These are phyloP conservation scores for Phytophthora melonis DNA, from an alignment of 352 stramenopile genomes.

Conservation along the genomic window DNA sequence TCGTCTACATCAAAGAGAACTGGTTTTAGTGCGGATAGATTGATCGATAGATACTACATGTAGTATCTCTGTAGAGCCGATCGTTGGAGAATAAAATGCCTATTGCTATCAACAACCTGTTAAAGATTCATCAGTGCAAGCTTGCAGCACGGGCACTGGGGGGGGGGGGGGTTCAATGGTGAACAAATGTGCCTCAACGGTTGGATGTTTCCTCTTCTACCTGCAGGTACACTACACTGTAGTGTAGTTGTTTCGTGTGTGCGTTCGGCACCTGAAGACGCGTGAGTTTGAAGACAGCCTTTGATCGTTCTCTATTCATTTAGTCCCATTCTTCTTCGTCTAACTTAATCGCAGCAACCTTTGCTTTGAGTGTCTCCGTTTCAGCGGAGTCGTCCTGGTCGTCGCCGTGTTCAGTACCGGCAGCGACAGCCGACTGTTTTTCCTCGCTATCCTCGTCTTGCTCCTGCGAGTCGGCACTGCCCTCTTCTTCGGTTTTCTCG, in stretches of 20 bases:
- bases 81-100: constrained; percentile 2
- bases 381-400: constrained; percentile 5
- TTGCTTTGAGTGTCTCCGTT: constrained; percentile 29
- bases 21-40: not conserved
- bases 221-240: too few relatives aligned
- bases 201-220: too few relatives aligned
- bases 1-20: constrained; percentile 27
- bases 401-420: constrained; percentile 9
- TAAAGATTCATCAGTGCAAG: too few relatives aligned
- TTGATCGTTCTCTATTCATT: not conserved
- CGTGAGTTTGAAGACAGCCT: not conserved
- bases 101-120: too few relatives aligned
- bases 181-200: too few relatives aligned
- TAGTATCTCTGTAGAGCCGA: not conserved
- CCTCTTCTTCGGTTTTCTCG: constrained; percentile 22
- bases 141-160: too few relatives aligned
- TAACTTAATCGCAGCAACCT: constrained; percentile 37
- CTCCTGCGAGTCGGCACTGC: constrained; percentile 24
- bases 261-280: too few relatives aligned
- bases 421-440: constrained; percentile 4
- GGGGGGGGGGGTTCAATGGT: too few relatives aligned
- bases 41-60: too few relatives aligned
- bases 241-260: too few relatives aligned
- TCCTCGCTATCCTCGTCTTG: constrained; percentile 23
- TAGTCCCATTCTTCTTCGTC: constrained; percentile 45